These are phyloP conservation scores for Botrytis cinerea DNA, from an alignment of 2,329 filamentous ascomycete species.

Conservation along the genomic window DNA sequence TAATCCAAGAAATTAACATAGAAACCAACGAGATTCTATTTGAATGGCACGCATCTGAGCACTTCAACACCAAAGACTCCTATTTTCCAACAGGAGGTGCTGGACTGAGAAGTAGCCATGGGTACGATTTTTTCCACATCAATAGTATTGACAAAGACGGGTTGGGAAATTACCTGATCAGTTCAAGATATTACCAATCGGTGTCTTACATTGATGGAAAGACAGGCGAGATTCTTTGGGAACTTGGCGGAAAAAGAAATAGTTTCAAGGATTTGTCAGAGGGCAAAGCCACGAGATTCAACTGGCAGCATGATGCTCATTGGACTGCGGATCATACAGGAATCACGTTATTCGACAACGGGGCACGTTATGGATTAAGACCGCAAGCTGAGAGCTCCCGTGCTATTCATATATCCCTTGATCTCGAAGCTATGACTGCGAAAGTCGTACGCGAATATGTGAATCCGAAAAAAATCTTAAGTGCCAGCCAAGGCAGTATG, in stretches of 20 bases:
- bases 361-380: conserved; percentile 24
- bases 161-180: conserved; percentile 50
- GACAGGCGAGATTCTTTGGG: conserved; percentile 50
- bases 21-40: conserved; percentile 11
- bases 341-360: conserved; percentile 29
- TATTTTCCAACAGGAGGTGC: background rate
- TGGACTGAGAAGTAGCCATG: conserved; percentile 16
- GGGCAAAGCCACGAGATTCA: conserved; percentile 47
- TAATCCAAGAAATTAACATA: background rate
- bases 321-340: conserved; percentile 34
- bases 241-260: conserved; percentile 47
- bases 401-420: conserved; percentile 26
- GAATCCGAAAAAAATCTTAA: conserved; percentile 30
- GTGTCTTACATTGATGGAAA: conserved; percentile 47
- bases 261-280: conserved; percentile 43
- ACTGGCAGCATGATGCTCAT: conserved; percentile 52
- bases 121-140: conserved; percentile 42
- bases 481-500: conserved; percentile 29
- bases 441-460: conserved; percentile 22
- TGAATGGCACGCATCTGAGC: conserved; percentile 6
- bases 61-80: conserved; percentile 2
- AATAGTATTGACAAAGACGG: conserved; percentile 45
- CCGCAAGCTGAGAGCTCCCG: conserved; percentile 18
- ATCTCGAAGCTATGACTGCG: conserved; percentile 29
- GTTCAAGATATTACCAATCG: conserved; percentile 46